Evolutionary conservation across 225 moss, liverwort and hornwort genomes (phyloP), one percentile per base, ranked within the genome.

Genomic region (Pseudoscleropodium purum): DNA sequence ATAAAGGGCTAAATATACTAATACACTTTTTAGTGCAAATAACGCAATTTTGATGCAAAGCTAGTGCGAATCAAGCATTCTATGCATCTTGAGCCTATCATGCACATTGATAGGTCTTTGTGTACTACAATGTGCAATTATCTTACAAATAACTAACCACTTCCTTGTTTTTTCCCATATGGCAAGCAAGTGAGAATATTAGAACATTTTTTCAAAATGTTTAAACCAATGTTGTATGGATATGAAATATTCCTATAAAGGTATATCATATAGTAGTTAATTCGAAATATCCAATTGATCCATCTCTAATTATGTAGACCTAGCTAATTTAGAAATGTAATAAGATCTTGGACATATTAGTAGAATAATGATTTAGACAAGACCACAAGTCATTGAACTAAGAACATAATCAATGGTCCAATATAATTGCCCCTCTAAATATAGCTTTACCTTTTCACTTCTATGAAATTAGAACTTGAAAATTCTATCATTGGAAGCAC

Each of bases 331-430:
- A 70, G 70, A 39, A 57, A 70, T 39, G 7, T 70, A 7, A 2
- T 57, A 72, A 72, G 25, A 39, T 4, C 4, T 0, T 39, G 0
- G 15, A 15, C 6, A 72, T 72, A 41, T 2, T 0, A 15, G 0
- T 13, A 25, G 3, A 41, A 25, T 0, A 14, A 1, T 72, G 14
- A 41, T 41, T 70, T 39, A 23, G 2, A 69, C 4, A 69, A 13
- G 4, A 7, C 39, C 1, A 39, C 20, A 39, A 69, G 23, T 7
- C 23, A 23, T 23, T n/a, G n/a, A 69, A 12, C 6, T 69, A 21
- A 33, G 3, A 9, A 2, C 37, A 37, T 68, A 21, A n/a, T 68
- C 2, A 21, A n/a, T 39, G 13, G 7, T 39, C 2, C 13, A 0
- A 3, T 69, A 25, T 39, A 39, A 23, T 7, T n/a, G 2, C 4